These are phyloP conservation scores for Syzygium aromaticum DNA, from an alignment of 345 rosid species.

Conservation along the genomic window DNA sequence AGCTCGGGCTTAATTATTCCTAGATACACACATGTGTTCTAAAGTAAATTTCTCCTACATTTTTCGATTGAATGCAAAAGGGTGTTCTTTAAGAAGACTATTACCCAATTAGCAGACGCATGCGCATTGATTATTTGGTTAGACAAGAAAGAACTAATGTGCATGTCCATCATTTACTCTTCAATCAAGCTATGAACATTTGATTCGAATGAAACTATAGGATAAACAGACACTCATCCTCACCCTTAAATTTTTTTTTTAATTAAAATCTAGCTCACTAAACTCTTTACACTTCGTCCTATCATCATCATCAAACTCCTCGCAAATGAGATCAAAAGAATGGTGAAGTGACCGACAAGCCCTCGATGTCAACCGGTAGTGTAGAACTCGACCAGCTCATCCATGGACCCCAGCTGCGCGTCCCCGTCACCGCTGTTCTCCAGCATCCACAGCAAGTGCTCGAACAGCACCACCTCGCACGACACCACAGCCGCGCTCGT, in stretches of 20 bases:
- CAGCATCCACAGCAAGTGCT: conserved; percentile 94
- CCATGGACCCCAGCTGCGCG: conserved; percentile 54
- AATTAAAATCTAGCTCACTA: not conserved
- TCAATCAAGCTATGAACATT: not conserved
- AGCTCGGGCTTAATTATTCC: not conserved
- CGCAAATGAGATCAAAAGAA: not conserved
- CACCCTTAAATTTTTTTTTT: not conserved
- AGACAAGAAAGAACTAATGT: not conserved
- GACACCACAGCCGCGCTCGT: conserved; percentile 36
- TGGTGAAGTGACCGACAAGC: not conserved
- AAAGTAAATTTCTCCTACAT: not conserved
- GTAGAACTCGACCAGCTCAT: conserved; percentile 63
- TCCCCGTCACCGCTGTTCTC: conserved; percentile 23
- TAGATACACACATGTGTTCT: not conserved
- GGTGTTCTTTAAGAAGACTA: not conserved
- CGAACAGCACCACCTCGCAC: conserved; percentile 92
- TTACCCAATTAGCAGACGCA: not conserved
- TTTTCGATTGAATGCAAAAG: not conserved
- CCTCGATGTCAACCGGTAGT: conserved; percentile 14
- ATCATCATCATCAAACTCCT: not conserved
- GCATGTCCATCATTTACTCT: not conserved
- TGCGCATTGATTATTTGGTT: not conserved
- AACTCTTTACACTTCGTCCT: not conserved
- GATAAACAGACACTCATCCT: not conserved
- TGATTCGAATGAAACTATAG: not conserved